Conservation (phyloP, 768 basidiomycete species). For the Fomitopsis serialis region DNA sequence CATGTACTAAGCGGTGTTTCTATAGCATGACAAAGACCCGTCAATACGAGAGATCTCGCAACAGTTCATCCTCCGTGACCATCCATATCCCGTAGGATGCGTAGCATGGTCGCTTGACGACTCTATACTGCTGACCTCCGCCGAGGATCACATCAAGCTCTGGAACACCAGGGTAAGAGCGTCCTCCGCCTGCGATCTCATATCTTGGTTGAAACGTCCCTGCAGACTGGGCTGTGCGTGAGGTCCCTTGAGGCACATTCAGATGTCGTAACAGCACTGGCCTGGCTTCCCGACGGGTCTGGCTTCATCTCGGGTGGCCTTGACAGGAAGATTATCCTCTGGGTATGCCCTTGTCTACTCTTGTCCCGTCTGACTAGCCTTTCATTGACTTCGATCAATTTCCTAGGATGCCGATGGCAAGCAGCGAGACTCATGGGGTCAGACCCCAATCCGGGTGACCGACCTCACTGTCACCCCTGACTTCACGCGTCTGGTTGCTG, state of each 20-base stretch:
- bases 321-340: conserved; percentile 77
- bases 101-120: conserved; percentile 95
- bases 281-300: conserved; percentile 84
- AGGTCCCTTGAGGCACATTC: conserved; percentile 63
- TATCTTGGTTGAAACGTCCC: neutral
- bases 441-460: conserved; percentile 72
- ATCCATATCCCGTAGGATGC: conserved; percentile 71
- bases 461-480: conserved; percentile 88
- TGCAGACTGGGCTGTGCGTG: conserved; percentile 70
- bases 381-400: neutral
- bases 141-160: conserved; percentile 78
- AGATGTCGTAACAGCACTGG: conserved; percentile 81
- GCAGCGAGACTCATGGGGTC: conserved; percentile 62
- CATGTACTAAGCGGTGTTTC: neutral
- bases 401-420: conserved; percentile 71
- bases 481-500: conserved; percentile 75
- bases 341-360: conserved; percentile 48
- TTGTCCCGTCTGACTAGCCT: conserved; percentile 1
- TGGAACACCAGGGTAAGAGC: conserved; percentile 82
- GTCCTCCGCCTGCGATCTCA: conserved; percentile 6
- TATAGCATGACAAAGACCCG: conserved; percentile 40
- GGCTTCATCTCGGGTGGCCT: conserved; percentile 88
- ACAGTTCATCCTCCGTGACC: conserved; percentile 64
- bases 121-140: conserved; percentile 71
- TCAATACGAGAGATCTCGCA: conserved; percentile 54